Conservation (phyloP, 139 green algal species). For the Chlamydomonas schloesseri region DNA sequence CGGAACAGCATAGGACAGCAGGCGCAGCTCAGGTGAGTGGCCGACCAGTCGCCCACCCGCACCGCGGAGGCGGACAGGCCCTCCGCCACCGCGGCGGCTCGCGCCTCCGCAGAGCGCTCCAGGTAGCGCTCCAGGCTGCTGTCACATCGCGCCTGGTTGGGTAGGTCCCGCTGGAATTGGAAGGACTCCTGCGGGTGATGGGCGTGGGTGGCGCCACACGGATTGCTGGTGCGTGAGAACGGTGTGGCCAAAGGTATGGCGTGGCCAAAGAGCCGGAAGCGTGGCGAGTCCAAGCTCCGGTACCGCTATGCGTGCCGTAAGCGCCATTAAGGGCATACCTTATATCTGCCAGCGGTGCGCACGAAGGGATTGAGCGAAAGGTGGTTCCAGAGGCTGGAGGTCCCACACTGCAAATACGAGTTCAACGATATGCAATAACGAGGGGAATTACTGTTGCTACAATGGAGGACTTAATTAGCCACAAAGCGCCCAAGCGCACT, state of each 20-base stretch:
- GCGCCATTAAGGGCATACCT: not conserved
- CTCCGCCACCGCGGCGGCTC: not conserved
- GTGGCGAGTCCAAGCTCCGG: no score
- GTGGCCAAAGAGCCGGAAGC: no score
- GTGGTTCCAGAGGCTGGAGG: conserved; percentile 15
- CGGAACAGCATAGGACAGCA: conserved; percentile 15
- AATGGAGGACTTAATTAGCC: no score
- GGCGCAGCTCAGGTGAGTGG: conserved; percentile 2
- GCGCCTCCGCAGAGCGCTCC: not conserved
- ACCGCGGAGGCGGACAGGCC: not conserved
- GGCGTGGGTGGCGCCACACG: not conserved
- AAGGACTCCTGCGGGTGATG: not conserved
- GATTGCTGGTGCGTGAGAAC: no score
- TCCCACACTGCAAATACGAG: conserved; percentile 6
- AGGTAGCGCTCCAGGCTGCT: not conserved
- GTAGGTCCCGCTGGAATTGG: conserved; percentile 2
- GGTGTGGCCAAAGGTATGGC: no score
- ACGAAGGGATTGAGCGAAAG: not conserved
- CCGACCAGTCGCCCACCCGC: conserved; percentile 22
- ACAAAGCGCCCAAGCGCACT: no score
- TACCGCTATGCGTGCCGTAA: no score
- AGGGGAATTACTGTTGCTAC: no score
- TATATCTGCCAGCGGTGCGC: not conserved
- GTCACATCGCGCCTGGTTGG: not conserved
- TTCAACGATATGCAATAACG: no score